Evolutionary conservation across 768 basidiomycete genomes (phyloP), one percentile per base, ranked within the genome.

Genomic region (Suillus subalutaceus): DNA sequence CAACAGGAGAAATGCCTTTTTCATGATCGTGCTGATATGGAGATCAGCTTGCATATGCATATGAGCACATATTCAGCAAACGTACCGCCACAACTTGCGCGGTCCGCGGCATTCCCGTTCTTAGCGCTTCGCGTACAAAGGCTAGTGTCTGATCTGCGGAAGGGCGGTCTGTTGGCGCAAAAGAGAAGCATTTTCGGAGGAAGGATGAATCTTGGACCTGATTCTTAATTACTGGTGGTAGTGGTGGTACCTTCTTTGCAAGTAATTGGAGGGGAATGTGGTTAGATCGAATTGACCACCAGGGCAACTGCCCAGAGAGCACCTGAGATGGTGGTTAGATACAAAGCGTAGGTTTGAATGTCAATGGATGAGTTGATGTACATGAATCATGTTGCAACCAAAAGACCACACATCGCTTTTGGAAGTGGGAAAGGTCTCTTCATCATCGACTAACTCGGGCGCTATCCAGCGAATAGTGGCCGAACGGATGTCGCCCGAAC

Each of bases 401-500:
- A 59, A 58, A 26, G 57, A 59, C 57, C 57, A 59, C 15, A 59
- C 57, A 40, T 59, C 57, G 4, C 57, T 59, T 40, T 59, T 40
- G 15, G 57, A 40, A 15, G 38, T 59, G 23, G 38, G 57, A 26
- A 59, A 9, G 7, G 37, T 15, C 37, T 15, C 12, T 37, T 13
- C 3, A 4, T 20, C 44, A 46, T 46, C 9, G 6, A 26, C 16
- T 23, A 64, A 56, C 63, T 64, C 63, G 2, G 57, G 63, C 6
- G 63, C 63, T 30, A 26, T 44, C 63, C 63, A 64, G n/a, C 40
- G 32, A 9, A 64, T 2, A 10, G 57, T 40, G 15, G 57, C 58
- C 4, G 15, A 37, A 13, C 35, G 37, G 80, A 15, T 75, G 20
- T 46, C 44, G 43, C 18, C 18, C 43, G 18, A 44, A 46, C 44